Conservation (phyloP, 148 eudicot species). For the Rhododendron ovatum region DNA sequence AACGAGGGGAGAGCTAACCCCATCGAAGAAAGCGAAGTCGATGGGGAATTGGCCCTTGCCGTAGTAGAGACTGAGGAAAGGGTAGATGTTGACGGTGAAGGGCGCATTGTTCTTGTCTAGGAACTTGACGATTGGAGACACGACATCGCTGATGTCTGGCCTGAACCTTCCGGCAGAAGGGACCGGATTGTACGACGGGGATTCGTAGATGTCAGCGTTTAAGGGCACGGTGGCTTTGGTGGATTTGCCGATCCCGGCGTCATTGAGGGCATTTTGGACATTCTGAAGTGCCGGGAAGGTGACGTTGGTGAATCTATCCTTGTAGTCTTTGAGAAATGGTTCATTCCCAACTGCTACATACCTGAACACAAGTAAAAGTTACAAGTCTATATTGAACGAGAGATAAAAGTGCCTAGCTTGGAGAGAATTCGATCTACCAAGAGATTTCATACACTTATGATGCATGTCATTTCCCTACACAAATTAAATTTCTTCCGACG, state of each 20-base stretch:
- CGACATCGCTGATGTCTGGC: slow-evolving; percentile 41
- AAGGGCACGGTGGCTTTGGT: slow-evolving; percentile 84
- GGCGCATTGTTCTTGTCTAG: slow-evolving; percentile 70
- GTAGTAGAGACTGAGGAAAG: slow-evolving; percentile 65
- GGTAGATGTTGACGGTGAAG: slow-evolving; percentile 82
- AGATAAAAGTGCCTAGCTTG: not conserved
- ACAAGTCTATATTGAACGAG: not conserved
- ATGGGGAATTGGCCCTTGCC: slow-evolving; percentile 64
- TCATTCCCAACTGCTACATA: slow-evolving; percentile 93
- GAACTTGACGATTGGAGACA: slow-evolving; percentile 61
- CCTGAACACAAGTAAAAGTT: slow-evolving; percentile 33
- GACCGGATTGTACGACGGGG: slow-evolving; percentile 50
- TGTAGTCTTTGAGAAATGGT: slow-evolving; percentile 74
- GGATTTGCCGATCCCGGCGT: slow-evolving; percentile 57
- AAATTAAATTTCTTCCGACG: too few species aligned
- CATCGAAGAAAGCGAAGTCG: slow-evolving; percentile 85
- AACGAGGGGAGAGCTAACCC: slow-evolving; percentile 36
- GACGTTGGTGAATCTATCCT: slow-evolving; percentile 40
- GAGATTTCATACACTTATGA: not conserved
- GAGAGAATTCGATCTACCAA: not conserved
- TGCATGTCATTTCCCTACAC: not conserved
- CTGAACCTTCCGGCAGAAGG: slow-evolving; percentile 83
- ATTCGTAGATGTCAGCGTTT: slow-evolving; percentile 73
- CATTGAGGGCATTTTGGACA: slow-evolving; percentile 83
- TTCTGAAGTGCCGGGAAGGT: slow-evolving; percentile 83